A percentile compares a stretch with the other conserved stretches of the same genome.
Conservation (phyloP, 164 flowering plant species). For the Nelumbo lutea region DNA sequence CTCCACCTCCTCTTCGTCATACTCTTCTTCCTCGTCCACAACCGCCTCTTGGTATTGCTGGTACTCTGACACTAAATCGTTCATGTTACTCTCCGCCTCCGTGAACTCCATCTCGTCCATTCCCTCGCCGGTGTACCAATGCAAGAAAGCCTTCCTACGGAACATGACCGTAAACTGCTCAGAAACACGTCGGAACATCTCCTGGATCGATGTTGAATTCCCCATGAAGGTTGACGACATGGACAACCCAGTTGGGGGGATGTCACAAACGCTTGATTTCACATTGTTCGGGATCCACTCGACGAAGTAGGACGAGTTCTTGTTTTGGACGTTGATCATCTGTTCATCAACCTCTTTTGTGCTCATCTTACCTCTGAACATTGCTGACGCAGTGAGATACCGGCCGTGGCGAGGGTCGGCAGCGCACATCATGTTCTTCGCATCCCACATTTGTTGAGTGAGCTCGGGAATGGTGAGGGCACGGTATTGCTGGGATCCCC, state of each 20-base stretch:
- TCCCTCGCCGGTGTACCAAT: conserved; percentile 11
- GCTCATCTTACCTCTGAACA: conserved; percentile 16
- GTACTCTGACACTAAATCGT: conserved; percentile 14
- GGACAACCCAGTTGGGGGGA: conserved; percentile 13
- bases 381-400: conserved; percentile 16
- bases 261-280: conserved; percentile 15
- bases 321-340: conserved; percentile 19
- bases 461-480: conserved; percentile 18
- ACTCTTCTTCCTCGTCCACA: conserved; percentile 10
- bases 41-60: conserved; percentile 13
- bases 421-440: conserved; percentile 22
- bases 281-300: conserved; percentile 20
- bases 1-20: conserved; percentile 10
- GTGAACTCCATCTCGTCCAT: conserved; percentile 15
- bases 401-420: conserved; percentile 21
- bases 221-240: conserved; percentile 21
- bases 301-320: conserved; percentile 18
- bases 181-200: conserved; percentile 17
- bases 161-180: conserved; percentile 19
- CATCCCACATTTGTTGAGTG: conserved; percentile 18
- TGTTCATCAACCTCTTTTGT: conserved; percentile 18
- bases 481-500: conserved; percentile 4
- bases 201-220: conserved; percentile 17
- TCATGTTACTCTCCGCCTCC: conserved; percentile 13
- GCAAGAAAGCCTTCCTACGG: conserved; percentile 14